A percentile compares a stretch with the other conserved stretches of the same genome.
Evolutionary conservation across 2,329 filamentous ascomycete genomes (phyloP).

Genomic region (Penicillium sp.): DNA sequence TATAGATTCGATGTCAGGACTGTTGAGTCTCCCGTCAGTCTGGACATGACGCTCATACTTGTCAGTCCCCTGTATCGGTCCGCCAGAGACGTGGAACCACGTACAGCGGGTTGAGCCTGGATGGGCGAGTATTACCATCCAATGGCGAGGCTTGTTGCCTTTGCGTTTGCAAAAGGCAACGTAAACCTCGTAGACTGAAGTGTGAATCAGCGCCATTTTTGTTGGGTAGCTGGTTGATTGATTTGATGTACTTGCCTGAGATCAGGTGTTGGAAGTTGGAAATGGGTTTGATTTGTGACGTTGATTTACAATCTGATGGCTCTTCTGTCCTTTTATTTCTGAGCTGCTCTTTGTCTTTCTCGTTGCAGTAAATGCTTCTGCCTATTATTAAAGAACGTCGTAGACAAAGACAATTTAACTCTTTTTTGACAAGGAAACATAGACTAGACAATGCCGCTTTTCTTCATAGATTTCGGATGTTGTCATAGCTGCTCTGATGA

Average conservation of each 20-base stretch:
- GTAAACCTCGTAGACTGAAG: neutral
- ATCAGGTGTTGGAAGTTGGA: too few relatives aligned
- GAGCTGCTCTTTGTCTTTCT: too few relatives aligned
- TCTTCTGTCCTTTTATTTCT: too few relatives aligned
- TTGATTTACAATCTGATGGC: too few relatives aligned
- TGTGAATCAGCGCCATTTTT: neutral
- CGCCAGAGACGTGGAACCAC: slow-evolving; percentile 1
- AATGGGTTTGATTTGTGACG: too few relatives aligned
- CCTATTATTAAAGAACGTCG: too few relatives aligned
- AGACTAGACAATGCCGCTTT: too few relatives aligned
- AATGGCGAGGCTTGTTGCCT: neutral
- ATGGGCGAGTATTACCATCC: neutral
- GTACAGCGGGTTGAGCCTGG: slow-evolving; percentile 1
- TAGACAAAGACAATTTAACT: too few relatives aligned
- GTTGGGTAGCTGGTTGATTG: neutral
- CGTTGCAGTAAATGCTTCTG: too few relatives aligned
- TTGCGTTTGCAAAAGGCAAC: neutral
- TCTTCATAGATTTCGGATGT: too few relatives aligned
- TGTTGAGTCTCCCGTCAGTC: neutral
- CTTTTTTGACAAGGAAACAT: too few relatives aligned
- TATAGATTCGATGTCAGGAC: neutral
- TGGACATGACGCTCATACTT: neutral
- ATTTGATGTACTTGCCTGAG: neutral
- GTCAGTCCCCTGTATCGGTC: neutral
- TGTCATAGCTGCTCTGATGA: too few relatives aligned